Evolutionary conservation across 225 moss, liverwort and hornwort genomes (phyloP), one percentile per base, ranked within the genome.

Genomic region (Neckera pumila): DNA sequence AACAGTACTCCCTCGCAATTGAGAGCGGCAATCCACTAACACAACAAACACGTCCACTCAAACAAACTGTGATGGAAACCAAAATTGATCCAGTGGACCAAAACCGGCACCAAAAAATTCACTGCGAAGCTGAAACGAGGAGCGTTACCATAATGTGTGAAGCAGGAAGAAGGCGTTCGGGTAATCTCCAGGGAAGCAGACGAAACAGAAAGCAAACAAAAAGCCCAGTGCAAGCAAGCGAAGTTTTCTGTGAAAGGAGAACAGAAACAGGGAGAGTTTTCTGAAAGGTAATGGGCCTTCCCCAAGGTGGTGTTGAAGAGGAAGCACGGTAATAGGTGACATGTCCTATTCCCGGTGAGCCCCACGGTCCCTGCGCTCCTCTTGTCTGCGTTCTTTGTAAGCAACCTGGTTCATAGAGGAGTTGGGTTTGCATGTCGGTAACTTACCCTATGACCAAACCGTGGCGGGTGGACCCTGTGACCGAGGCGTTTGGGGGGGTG

Each of bases 351-450:
- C 33, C 77, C 69, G 47, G 69, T 79, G 74, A 38, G n/a, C 85
- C 56, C 62, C 76, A 69, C 82, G 89, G 80, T 45, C 64, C 49
- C 58, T 7, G 19, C 23, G 80, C 81, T 75, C 36, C 47, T 21
- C 56, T 49, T 57, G 25, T 65, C 49, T 27, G 90, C 88, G 90
- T 90, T 90, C 69, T 81, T 88, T 90, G 88, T 90, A 90, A 90
- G 90, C 90, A 85, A 88, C 73, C 73, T 76, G 33, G 4, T 75
- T 49, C 74, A 11, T 7, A 12, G 54, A 38, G 19, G 6, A 51
- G 53, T 27, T 17, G n/a, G 53, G 49, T 36, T 17, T 1, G 13
- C 31, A 10, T 42, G 65, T 86, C 86, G 65, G 78, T 54, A 56
- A n/a, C n/a, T n/a, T n/a, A n/a, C n/a, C n/a, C 60, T 81, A 81